Conservation (phyloP, 208 protist species). For the Acanthamoeba healyi region DNA sequence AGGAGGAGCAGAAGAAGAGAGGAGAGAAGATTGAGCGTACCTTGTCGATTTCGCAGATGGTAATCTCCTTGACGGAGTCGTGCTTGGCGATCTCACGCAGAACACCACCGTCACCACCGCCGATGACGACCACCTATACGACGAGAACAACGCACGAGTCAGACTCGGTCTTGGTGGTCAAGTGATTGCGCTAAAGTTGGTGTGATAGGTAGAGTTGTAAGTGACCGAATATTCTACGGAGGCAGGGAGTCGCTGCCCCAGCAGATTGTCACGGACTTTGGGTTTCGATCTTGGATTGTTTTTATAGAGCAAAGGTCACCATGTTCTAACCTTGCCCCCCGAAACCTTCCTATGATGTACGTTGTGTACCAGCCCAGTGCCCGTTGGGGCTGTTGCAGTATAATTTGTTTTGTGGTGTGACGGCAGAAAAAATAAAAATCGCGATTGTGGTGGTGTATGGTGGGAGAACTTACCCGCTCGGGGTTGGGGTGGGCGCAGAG, state of each 20-base stretch:
- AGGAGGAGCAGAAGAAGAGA: neutral
- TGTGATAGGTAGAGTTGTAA: neutral
- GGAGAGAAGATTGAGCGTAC: neutral
- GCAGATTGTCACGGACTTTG: constrained; percentile 55
- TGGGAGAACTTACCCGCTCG: constrained; percentile 78
- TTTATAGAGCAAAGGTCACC: constrained; percentile 31
- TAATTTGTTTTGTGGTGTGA: neutral
- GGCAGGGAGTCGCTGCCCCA: neutral
- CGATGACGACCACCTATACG: constrained; percentile 96
- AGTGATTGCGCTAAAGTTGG: too few species aligned
- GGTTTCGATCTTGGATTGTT: neutral
- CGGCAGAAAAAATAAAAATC: neutral
- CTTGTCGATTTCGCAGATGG: constrained; percentile 98
- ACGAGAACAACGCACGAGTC: too few species aligned
- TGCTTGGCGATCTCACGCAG: constrained; percentile 97
- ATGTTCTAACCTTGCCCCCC: neutral
- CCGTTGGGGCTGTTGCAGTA: neutral
- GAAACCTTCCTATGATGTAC: neutral
- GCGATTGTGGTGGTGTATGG: neutral
- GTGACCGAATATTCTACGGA: neutral
- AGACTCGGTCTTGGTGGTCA: too few species aligned
- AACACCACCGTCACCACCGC: constrained; percentile 98
- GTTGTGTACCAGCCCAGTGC: neutral
- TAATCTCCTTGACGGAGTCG: constrained; percentile 93
- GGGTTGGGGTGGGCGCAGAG: constrained; percentile 94